Evolutionary conservation across 73 alveolate genomes (phyloP).

Genomic region (Stentor coeruleus): DNA sequence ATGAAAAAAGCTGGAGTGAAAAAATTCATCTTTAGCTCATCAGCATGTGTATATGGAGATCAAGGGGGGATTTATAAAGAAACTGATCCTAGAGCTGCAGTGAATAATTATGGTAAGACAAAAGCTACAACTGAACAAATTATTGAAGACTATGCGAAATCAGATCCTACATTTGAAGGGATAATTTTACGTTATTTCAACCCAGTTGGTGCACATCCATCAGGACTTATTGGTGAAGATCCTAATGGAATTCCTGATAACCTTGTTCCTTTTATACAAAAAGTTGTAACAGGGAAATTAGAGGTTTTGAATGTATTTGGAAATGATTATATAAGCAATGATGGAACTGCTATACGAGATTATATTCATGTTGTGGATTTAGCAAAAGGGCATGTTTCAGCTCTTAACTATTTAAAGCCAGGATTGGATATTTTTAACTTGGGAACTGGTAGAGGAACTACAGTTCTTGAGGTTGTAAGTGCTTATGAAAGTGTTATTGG

Average conservation of each 20-base stretch:
- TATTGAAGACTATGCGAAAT: not conserved
- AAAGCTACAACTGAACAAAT: constrained; percentile 50
- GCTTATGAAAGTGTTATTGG: constrained; percentile 85
- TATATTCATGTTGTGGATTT: constrained; percentile 96
- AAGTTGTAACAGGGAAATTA: constrained; percentile 81
- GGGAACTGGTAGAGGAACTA: constrained; percentile 96
- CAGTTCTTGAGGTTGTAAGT: constrained; percentile 80
- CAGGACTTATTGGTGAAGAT: constrained; percentile 94
- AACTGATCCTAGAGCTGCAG: constrained; percentile 60
- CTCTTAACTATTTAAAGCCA: constrained; percentile 55
- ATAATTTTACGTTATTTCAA: constrained; percentile 83
- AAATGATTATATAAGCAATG: constrained; percentile 88
- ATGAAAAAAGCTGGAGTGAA: constrained; percentile 62
- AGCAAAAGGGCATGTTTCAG: constrained; percentile 93
- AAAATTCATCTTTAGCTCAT: constrained; percentile 81
- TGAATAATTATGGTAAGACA: constrained; percentile 92
- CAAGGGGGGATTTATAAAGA: constrained; percentile 62
- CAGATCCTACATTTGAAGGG: not conserved
- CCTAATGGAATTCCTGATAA: constrained; percentile 90
- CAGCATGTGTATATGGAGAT: constrained; percentile 95
- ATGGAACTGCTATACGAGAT: constrained; percentile 96
- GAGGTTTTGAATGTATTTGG: constrained; percentile 87
- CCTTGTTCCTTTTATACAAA: constrained; percentile 88
- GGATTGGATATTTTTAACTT: constrained; percentile 80
- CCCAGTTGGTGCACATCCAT: constrained; percentile 97